phyloP scores from a whole-genome alignment of 257 asterid species.

The Voacanga thouarsii region DNA sequence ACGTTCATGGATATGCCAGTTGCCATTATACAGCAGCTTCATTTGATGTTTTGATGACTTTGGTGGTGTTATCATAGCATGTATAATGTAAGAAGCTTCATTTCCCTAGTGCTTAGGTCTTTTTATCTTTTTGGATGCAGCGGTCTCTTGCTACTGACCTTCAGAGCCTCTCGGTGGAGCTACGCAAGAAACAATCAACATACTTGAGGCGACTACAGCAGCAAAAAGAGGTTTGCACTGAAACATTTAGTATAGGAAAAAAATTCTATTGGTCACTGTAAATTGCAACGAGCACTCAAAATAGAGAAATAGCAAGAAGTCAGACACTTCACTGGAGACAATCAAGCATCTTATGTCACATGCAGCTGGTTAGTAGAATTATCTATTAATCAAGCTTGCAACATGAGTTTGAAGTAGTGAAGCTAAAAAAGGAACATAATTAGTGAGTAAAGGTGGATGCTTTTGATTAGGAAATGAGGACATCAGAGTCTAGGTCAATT shows the following conservation, averaged over 20 bases:
- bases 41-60: neutral
- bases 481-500: neutral
- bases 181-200: conserved; percentile 39
- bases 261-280: neutral
- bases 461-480: neutral
- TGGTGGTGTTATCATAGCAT: neutral
- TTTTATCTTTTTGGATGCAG: conserved; percentile 18
- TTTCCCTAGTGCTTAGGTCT: conserved; percentile 10
- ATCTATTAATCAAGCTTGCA: neutral
- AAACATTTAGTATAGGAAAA: neutral
- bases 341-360: too few relatives aligned
- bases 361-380: neutral
- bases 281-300: neutral
- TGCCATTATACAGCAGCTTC: neutral
- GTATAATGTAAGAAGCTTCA: neutral
- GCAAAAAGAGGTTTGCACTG: conserved; percentile 36
- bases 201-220: conserved; percentile 37
- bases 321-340: neutral
- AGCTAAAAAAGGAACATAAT: neutral
- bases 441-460: neutral
- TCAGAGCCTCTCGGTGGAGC: conserved; percentile 39
- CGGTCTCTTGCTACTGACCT: conserved; percentile 46
- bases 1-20: neutral
- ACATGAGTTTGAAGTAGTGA: neutral
- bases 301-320: neutral